Evolutionary conservation across 805 yeast species (phyloP).

Genomic region (Lipomyces yamadae): DNA sequence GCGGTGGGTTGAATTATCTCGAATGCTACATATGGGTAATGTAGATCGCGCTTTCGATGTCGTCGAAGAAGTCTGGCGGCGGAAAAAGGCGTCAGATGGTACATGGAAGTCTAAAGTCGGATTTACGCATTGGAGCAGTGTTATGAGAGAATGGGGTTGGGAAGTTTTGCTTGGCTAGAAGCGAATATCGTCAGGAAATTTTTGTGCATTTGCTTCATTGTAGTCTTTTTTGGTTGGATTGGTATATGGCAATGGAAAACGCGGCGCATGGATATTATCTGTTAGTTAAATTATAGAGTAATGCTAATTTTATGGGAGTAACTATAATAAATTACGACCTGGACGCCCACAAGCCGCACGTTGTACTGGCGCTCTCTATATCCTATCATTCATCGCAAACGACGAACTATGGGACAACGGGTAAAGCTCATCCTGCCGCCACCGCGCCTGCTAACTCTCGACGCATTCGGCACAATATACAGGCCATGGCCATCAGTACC

Average conservation of each 20-base stretch:
- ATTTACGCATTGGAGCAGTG: conserved; percentile 63
- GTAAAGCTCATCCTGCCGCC: conserved; percentile 17
- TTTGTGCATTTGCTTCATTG: too few relatives aligned
- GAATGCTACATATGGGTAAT: conserved; percentile 67
- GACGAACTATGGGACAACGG: neutral
- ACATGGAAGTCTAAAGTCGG: conserved; percentile 34
- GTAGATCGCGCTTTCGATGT: conserved; percentile 69
- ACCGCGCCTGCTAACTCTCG: conserved; percentile 28
- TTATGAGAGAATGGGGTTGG: conserved; percentile 80
- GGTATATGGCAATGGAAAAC: neutral
- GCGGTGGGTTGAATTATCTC: conserved; percentile 60
- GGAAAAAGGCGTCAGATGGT: conserved; percentile 43
- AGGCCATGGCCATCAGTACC: conserved; percentile 26
- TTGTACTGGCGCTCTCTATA: neutral
- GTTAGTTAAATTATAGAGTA: too few relatives aligned
- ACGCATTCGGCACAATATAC: conserved; percentile 36
- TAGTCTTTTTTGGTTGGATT: neutral
- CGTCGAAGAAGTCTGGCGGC: conserved; percentile 71
- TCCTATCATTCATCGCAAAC: neutral
- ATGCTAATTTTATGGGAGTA: too few relatives aligned
- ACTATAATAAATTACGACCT: too few relatives aligned
- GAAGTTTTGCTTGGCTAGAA: conserved; percentile 62
- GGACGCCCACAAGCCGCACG: neutral
- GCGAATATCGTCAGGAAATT: neutral
- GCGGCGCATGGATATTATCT: neutral